Conservation (phyloP, 1,284 basidiomycete genomes). For the Papiliotrema nemorosa region DNA sequence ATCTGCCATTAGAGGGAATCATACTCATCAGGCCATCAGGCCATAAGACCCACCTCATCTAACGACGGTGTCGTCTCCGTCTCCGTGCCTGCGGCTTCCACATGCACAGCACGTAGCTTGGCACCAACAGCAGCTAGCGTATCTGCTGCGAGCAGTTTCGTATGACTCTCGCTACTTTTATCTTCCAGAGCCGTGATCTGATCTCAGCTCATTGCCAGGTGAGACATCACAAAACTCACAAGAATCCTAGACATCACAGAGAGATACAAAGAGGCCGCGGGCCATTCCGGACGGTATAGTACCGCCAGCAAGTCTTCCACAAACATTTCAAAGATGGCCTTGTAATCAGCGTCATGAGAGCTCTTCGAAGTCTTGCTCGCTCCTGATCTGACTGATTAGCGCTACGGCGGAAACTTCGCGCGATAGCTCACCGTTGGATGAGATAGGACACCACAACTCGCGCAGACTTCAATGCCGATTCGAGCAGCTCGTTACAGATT, state of each 20-base stretch:
- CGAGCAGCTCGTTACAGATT: conserved; percentile 43
- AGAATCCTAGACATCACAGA: conserved; percentile 74
- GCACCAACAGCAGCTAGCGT: conserved; percentile 90
- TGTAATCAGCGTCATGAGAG: conserved; percentile 84
- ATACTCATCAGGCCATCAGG: not conserved
- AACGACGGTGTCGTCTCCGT: conserved; percentile 52
- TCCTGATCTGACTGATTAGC: conserved; percentile 15
- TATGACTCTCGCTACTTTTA: conserved; percentile 71
- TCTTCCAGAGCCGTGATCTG: conserved; percentile 77
- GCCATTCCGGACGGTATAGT: conserved; percentile 94
- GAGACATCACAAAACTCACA: conserved; percentile 53
- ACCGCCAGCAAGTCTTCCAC: conserved; percentile 84
- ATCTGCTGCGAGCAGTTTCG: conserved; percentile 83
- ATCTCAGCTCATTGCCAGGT: conserved; percentile 7
- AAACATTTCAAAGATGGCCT: conserved; percentile 82
- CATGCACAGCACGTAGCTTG: conserved; percentile 59
- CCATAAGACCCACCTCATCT: conserved; percentile 59
- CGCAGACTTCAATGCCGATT: conserved; percentile 76
- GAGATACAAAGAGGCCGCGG: conserved; percentile 77
- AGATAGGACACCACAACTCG: conserved; percentile 79
- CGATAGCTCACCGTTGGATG: conserved; percentile 68
- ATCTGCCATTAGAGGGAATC: conserved; percentile 52
- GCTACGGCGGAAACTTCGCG: conserved; percentile 30
- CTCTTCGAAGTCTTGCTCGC: conserved; percentile 77
- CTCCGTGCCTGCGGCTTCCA: conserved; percentile 14